These are phyloP conservation scores for Plantago elongata DNA, from an alignment of 257 asterid species.

Conservation along the genomic window DNA sequence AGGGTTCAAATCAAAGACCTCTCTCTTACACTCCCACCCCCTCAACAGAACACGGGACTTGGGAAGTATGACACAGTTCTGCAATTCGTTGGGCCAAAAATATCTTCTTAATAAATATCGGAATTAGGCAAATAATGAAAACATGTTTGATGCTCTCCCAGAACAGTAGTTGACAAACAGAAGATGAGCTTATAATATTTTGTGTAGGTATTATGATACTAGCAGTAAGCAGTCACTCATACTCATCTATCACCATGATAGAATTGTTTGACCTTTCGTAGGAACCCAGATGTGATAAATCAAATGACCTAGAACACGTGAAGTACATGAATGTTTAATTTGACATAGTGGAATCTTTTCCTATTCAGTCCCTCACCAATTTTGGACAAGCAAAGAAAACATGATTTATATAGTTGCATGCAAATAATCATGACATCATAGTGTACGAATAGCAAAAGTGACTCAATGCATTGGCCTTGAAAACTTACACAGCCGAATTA, in stretches of 20 bases:
- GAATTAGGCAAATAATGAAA: too few relatives aligned
- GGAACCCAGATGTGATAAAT: not conserved
- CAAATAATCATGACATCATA: not conserved
- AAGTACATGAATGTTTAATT: conserved; percentile 2
- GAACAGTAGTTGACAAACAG: too few relatives aligned
- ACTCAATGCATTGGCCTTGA: not conserved
- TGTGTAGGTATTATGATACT: not conserved
- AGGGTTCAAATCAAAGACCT: too few relatives aligned
- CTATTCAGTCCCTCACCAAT: not conserved
- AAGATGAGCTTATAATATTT: too few relatives aligned
- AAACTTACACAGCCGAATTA: not conserved
- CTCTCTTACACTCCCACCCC: too few relatives aligned
- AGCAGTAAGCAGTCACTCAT: not conserved
- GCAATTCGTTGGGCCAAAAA: too few relatives aligned
- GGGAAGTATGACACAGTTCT: too few relatives aligned
- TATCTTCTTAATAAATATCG: too few relatives aligned
- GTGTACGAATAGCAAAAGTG: not conserved
- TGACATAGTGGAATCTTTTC: not conserved
- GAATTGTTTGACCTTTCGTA: not conserved
- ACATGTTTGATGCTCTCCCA: too few relatives aligned
- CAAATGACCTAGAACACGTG: not conserved
- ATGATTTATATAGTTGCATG: not conserved
- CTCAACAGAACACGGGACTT: too few relatives aligned
- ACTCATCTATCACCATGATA: conserved; percentile 4
- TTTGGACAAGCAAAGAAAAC: not conserved